Conservation (phyloP, 139 green algal genomes). For the Closterium sp. region DNA sequence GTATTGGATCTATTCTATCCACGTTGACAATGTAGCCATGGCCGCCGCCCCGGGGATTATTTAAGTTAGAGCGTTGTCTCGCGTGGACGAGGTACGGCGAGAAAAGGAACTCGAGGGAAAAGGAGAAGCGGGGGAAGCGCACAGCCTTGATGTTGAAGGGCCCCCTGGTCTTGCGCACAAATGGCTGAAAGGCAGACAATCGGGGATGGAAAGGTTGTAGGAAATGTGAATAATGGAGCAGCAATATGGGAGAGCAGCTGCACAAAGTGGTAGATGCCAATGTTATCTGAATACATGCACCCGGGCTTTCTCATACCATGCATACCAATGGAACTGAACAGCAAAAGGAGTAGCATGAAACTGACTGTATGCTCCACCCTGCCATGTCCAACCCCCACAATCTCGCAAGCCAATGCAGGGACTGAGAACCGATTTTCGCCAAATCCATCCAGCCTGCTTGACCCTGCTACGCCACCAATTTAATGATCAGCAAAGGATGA, state of each 20-base stretch:
- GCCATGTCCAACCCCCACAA: background rate
- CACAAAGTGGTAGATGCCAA: background rate
- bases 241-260: background rate
- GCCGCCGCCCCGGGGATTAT: background rate
- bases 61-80: background rate
- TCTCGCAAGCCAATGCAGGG: background rate
- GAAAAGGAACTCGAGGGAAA: conserved; percentile 1
- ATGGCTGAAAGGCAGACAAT: background rate
- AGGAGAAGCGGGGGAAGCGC: conserved; percentile 3
- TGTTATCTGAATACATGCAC: background rate
- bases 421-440: background rate
- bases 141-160: background rate
- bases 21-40: conserved; percentile 7
- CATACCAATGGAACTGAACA: background rate
- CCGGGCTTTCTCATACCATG: too few relatives aligned
- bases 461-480: background rate
- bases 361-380: background rate
- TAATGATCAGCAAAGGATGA: background rate
- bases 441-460: background rate
- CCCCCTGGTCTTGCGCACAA: background rate
- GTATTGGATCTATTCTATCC: background rate
- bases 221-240: background rate
- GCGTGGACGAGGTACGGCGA: background rate
- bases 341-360: background rate
- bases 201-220: background rate